Evolutionary conservation across 2,329 filamentous ascomycete genomes (phyloP), one percentile per base, ranked within the genome.

Genomic region (Fusarium poae): DNA sequence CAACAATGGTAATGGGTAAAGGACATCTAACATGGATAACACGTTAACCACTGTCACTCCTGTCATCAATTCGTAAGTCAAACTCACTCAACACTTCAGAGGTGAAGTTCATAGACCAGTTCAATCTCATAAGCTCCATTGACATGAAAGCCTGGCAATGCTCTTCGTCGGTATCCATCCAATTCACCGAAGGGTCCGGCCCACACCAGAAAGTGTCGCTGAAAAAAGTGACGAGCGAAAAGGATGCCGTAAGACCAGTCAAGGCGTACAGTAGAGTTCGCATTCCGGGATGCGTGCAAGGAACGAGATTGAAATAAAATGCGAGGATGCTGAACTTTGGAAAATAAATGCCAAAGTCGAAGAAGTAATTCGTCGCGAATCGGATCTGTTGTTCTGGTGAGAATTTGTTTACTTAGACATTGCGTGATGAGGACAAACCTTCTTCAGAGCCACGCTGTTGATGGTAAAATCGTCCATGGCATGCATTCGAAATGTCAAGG

Each of bases 161-260:
- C 1, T 46, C 29, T 0, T 27, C 29, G 4, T 8, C 13, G 7
- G 43, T 21, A 15, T 60, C 56, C 13, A 6, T 32, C 59, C 59
- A 62, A 21, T 62, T 62, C 3, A 62, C 16, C 0, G 59, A 62
- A 11, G 59, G 59, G 12, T 62, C 46, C 2, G 45, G 32, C 6
- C 59, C 59, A 8, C 59, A 62, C 57, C 59, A 62, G 3, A 62
- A 62, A 4, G 57, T 62, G 1, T 62, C 59, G 18, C 57, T 32
- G 9, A 62, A 62, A 15, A 62, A 21, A 1, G 57, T 62, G 1
- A 30, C 11, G 2, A 62, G 6, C 1, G 59, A 58, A 9, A 62
- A 62, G 1, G 57, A 42, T 3, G 27, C 6, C 0, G 57, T 62
- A 0, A 62, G 7, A 3, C 27, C 34, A 1, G 40, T n/a, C n/a